phyloP scores from a whole-genome alignment of 192 early-diverging fungal species.

The Geranomyces michiganensis region DNA sequence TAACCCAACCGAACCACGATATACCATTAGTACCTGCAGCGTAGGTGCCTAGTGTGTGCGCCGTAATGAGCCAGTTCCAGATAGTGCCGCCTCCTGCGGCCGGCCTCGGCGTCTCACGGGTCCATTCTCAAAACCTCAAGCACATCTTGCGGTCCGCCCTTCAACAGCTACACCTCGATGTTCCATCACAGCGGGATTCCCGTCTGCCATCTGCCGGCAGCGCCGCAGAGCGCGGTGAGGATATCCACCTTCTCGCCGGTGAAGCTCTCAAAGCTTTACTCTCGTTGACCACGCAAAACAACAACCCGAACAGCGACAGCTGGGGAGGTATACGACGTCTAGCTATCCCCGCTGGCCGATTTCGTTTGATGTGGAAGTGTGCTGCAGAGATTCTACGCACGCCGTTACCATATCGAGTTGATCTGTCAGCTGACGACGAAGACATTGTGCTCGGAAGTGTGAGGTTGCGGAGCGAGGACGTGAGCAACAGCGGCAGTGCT shows the following conservation, averaged over 20 bases:
- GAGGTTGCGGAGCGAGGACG: not conserved
- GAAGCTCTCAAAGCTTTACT: not conserved
- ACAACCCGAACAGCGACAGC: not conserved
- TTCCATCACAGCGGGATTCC: too few species aligned
- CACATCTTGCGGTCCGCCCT: conserved; percentile 1
- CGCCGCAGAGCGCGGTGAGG: not conserved
- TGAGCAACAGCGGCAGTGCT: not conserved
- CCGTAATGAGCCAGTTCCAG: too few species aligned
- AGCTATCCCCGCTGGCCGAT: not conserved
- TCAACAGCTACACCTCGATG: not conserved
- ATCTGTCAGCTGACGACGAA: conserved; percentile 21
- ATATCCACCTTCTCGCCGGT: not conserved
- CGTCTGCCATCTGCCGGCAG: too few species aligned
- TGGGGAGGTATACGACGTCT: not conserved
- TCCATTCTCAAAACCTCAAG: not conserved
- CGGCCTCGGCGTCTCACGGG: too few species aligned
- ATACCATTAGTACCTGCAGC: too few species aligned
- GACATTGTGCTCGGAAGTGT: not conserved
- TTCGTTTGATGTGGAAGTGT: conserved; percentile 23
- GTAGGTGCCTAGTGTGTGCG: too few species aligned
- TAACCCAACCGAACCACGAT: too few species aligned
- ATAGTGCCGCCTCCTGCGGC: too few species aligned
- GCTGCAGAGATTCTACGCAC: conserved; percentile 25
- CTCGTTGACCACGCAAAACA: not conserved
- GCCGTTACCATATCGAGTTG: conserved; percentile 16